Evolutionary conservation across 257 asterid species (phyloP).

Genomic region (Solanum neorickii): DNA sequence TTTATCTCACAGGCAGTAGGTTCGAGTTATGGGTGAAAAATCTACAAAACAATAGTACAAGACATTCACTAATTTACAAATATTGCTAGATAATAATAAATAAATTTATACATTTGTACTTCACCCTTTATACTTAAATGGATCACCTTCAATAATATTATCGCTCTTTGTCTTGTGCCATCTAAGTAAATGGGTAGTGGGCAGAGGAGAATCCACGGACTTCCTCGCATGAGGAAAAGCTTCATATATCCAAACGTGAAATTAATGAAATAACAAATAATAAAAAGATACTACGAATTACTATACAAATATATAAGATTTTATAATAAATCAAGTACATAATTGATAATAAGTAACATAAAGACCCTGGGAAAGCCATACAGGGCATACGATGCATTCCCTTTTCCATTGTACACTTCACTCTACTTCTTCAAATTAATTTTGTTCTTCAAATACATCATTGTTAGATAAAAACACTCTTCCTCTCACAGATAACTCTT

Average conservation of each 20-base stretch:
- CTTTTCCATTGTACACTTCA: background rate
- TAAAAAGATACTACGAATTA: too few species aligned
- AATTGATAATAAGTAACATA: background rate
- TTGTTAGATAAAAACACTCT: too few species aligned
- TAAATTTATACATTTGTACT: background rate
- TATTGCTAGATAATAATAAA: background rate
- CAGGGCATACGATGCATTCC: background rate
- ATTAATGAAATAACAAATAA: too few species aligned
- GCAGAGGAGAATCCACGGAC: background rate
- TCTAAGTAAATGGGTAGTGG: background rate
- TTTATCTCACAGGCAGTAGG: background rate
- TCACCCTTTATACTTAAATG: background rate
- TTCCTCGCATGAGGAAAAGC: background rate
- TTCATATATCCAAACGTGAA: background rate
- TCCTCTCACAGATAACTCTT: background rate
- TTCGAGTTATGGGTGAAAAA: background rate
- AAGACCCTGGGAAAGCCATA: background rate
- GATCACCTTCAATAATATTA: background rate
- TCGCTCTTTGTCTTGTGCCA: background rate
- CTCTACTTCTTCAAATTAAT: background rate
- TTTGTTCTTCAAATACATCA: background rate
- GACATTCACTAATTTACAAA: background rate
- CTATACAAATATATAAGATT: background rate
- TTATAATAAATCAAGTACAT: background rate
- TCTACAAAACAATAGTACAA: background rate